Evolutionary conservation across 2,329 filamentous ascomycete species (phyloP).

Genomic region (Colletotrichum destructivum): DNA sequence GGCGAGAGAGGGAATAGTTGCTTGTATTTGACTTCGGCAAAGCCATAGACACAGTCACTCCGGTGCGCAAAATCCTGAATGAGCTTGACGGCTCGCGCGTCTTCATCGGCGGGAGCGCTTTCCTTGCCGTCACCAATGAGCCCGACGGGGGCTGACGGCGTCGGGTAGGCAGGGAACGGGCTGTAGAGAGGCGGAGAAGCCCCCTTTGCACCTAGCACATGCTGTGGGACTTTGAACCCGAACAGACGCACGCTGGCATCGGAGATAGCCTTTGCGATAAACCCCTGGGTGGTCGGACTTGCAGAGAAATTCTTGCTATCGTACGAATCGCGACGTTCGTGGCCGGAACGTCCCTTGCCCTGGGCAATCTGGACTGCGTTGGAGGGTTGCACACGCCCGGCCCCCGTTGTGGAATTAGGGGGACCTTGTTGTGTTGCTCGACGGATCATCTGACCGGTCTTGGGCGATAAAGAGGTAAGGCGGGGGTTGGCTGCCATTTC

Average conservation of each 20-base stretch:
- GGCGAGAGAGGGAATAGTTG: slow-evolving; percentile 93
- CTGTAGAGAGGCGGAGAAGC: slow-evolving; percentile 84
- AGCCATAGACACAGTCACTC: slow-evolving; percentile 96
- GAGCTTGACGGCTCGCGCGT: slow-evolving; percentile 81
- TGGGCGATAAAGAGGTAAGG: slow-evolving; percentile 66
- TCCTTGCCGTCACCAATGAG: slow-evolving; percentile 78
- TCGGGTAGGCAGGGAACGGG: slow-evolving; percentile 88
- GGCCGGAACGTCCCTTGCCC: slow-evolving; percentile 75
- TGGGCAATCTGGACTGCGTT: slow-evolving; percentile 82
- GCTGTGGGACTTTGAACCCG: slow-evolving; percentile 78
- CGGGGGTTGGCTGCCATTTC: slow-evolving; percentile 90
- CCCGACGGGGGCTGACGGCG: slow-evolving; percentile 71
- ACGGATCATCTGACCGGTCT: slow-evolving; percentile 77
- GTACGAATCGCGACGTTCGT: slow-evolving; percentile 84
- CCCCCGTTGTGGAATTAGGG: slow-evolving; percentile 78
- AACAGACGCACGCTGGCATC: slow-evolving; percentile 87
- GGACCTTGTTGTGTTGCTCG: slow-evolving; percentile 84
- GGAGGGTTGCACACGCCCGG: slow-evolving; percentile 76
- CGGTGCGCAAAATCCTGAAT: slow-evolving; percentile 94
- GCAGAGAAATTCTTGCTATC: slow-evolving; percentile 79
- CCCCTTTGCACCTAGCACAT: slow-evolving; percentile 69
- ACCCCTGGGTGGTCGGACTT: slow-evolving; percentile 84
- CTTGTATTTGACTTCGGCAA: slow-evolving; percentile 98
- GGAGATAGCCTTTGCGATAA: slow-evolving; percentile 94
- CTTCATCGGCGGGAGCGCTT: slow-evolving; percentile 79